Evolutionary conservation across 169 alveolate species (phyloP).

Genomic region (Eimeria acervulina): DNA sequence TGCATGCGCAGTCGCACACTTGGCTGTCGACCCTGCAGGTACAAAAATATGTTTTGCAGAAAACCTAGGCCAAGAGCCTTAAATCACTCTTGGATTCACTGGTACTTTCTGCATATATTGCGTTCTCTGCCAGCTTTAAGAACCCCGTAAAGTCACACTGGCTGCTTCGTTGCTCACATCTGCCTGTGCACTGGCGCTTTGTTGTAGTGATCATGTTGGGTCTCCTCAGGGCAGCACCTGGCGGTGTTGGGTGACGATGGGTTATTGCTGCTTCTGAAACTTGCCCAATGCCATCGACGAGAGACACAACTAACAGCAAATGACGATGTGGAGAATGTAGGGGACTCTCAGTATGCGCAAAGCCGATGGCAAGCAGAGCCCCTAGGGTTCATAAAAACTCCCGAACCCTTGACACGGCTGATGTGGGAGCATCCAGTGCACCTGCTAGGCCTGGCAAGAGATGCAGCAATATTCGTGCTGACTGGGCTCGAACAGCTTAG

Average conservation of each 20-base stretch:
- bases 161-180: background rate
- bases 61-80: background rate
- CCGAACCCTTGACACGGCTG: constrained; percentile 29
- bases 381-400: constrained; percentile 26
- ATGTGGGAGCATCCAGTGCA: constrained; percentile 59
- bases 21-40: constrained; percentile 75
- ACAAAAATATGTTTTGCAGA: background rate
- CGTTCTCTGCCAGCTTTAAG: background rate
- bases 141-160: background rate
- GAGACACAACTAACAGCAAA: background rate
- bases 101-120: background rate
- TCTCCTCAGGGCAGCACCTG: constrained; percentile 61
- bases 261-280: constrained; percentile 45
- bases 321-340: background rate
- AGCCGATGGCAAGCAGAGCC: constrained; percentile 62
- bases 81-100: background rate
- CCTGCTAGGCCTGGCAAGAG: constrained; percentile 53
- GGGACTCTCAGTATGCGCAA: background rate
- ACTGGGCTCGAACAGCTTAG: constrained; percentile 21
- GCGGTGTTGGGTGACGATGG: constrained; percentile 68
- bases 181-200: background rate
- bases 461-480: constrained; percentile 34
- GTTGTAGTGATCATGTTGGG: background rate
- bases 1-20: constrained; percentile 16
- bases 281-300: background rate